Evolutionary conservation across 495 filamentous ascomycete species (phyloP), one percentile per base, ranked within the genome.

Genomic region (Xylaria flabelliformis): DNA sequence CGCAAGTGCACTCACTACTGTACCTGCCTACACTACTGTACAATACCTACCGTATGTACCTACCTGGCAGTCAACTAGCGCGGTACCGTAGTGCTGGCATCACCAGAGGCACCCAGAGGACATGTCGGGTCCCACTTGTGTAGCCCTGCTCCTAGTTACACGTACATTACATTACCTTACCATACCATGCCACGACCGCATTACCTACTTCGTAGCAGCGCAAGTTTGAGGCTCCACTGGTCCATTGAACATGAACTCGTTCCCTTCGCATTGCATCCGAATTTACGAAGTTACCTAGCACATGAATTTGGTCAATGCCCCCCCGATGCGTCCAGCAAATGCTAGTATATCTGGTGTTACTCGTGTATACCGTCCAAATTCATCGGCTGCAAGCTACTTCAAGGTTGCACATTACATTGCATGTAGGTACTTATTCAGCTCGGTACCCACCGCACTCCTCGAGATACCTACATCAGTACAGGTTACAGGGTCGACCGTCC

Each of bases 361-460:
- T 21, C n/a, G 6, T 8, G n/a, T 50, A 21, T 8, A 21, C 21
- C 15, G 9, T 58, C 50, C 36, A 9, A 44, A 12, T 50, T 29
- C 32, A 67, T 36, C 19, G 12, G 12, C 39, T 24, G 32, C 19
- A 39, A 26, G 24, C 39, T 42, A 53, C 26, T 29, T n/a, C n/a
- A n/a, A n/a, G n/a, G n/a, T n/a, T 29, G 26, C 2, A 29, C 26
- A 29, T 29, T 29, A 2, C 26, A 29, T 29, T 29, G 2, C 36
- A 34, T 51, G 67, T 53, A 62, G 67, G 67, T 62, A 69, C 67
- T 62, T 69, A 62, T 69, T 69, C 67, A 69, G 67, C 67, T 69
- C 19, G 41, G 39, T 62, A 34, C 41, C 51, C 67, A 61, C 39
- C 24, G 46, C 58, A 63, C 19, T 63, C 68, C 12, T 46, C 68